Evolutionary conservation across 192 early-diverging fungal genomes (phyloP), one percentile per base, ranked within the genome.

Genomic region (Obelidium mucronatum): DNA sequence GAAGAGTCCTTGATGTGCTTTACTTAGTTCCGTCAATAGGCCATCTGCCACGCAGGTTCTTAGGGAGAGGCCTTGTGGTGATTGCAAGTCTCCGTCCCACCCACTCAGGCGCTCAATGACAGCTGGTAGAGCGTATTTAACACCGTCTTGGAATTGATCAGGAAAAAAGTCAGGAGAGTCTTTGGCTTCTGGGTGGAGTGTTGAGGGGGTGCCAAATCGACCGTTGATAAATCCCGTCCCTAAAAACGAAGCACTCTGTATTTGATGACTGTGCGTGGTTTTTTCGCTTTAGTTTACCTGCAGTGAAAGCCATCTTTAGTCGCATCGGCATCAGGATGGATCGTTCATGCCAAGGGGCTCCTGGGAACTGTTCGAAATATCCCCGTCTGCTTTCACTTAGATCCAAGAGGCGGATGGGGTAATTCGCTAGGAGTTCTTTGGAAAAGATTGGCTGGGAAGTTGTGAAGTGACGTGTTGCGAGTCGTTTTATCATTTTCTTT

Each of bases 321-420:
- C 72, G 72, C 13, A 62, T 8, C n/a, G 72, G 72, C 72, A 74
- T 74, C 59, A 74, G 39, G 30, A 74, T 19, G 34, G 34, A 11
- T 17, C 72, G 59, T 35, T 74, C 72, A 40, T 63, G 40, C 72
- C 58, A 60, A 13, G 58, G 24, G 6, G 24, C 58, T 13, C 24
- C 24, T 13, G 58, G 24, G 26, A 19, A 60, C 13, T 34, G 6
- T 13, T 60, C 58, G 24, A 60, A 60, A 26, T 60, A 60, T 60
- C 26, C 24, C 24, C 58, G 58, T 6, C 58, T 8, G 26, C 24
- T 24, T 13, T 60, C 33, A 33, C 8, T 34, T 26, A 26, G 33
- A 19, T 13, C 58, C 13, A 0, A 24, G 6, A 60, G 24, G 8
- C 58, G 24, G 24, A 60, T 60, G 6, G 58, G 58, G 24, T 60